These are phyloP conservation scores for Lichtheimia ornata DNA, from an alignment of 371 early-diverging fungal genomes.

Conservation along the genomic window DNA sequence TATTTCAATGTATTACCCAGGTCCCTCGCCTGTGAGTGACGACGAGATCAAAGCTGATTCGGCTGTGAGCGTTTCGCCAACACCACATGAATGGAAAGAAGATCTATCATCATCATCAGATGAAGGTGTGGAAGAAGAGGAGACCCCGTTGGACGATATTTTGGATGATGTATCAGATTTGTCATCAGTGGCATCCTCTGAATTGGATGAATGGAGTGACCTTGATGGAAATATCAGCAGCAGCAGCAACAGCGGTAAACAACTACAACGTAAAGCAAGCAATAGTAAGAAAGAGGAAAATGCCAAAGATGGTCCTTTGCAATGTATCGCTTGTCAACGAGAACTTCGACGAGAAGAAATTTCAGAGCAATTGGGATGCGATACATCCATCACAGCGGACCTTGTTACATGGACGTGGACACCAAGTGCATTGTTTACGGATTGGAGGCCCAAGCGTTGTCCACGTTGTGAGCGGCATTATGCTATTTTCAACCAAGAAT, in stretches of 20 bases:
- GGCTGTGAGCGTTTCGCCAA: conserved; percentile 42
- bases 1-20: conserved; percentile 13
- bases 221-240: conserved; percentile 15
- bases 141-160: conserved; percentile 26
- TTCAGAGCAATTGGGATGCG: conserved; percentile 29
- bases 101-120: neutral
- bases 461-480: conserved; percentile 51
- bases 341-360: conserved; percentile 32
- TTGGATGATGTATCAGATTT: conserved; percentile 47
- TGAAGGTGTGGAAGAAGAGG: conserved; percentile 9
- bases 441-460: conserved; percentile 47
- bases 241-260: neutral
- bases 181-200: conserved; percentile 40
- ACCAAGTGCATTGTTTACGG: conserved; percentile 44
- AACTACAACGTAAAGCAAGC: neutral
- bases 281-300: no score
- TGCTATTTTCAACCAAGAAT: conserved; percentile 44
- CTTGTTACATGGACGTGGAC: conserved; percentile 56
- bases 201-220: conserved; percentile 20
- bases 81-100: neutral
- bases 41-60: conserved; percentile 41
- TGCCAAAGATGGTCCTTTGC: conserved; percentile 1
- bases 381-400: conserved; percentile 34
- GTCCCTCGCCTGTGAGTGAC: conserved; percentile 11
- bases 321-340: conserved; percentile 38